Conservation (phyloP, 257 asterid species). For the Anisodus acutangulus region DNA sequence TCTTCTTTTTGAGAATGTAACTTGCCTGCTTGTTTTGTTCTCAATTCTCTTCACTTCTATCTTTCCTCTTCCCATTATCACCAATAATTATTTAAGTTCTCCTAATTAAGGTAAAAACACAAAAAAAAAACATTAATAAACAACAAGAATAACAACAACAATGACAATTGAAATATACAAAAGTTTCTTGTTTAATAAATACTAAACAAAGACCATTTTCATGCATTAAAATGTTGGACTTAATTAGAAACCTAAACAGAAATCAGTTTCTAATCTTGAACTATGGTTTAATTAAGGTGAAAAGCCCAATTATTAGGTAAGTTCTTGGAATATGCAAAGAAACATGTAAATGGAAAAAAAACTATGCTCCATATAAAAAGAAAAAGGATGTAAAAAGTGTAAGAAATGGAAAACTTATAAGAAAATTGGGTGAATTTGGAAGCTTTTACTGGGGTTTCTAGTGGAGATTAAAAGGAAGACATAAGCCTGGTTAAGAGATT, state of each 20-base stretch:
- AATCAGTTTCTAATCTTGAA: conserved; percentile 9
- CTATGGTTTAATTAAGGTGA: conserved; percentile 39
- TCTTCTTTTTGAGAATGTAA: conserved; percentile 76
- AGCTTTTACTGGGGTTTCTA: neutral
- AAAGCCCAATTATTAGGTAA: neutral
- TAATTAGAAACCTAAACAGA: neutral
- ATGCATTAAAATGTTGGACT: neutral
- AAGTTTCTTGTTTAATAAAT: neutral
- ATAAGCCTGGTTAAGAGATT: neutral
- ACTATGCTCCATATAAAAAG: neutral
- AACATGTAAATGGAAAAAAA: neutral
- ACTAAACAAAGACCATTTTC: neutral
- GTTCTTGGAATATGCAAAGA: neutral
- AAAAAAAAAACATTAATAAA: neutral
- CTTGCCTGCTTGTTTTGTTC: conserved; percentile 82
- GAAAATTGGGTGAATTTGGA: neutral
- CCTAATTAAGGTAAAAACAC: neutral
- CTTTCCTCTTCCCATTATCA: conserved; percentile 72
- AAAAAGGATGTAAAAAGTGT: conserved; percentile 33
- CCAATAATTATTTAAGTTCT: neutral
- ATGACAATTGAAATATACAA: neutral
- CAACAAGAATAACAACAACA: neutral
- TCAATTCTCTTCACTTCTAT: conserved; percentile 85
- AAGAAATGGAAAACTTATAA: neutral
- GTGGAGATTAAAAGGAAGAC: neutral